Evolutionary conservation across 768 basidiomycete genomes (phyloP), one percentile per base, ranked within the genome.

Genomic region (Gymnopilus dilepis): DNA sequence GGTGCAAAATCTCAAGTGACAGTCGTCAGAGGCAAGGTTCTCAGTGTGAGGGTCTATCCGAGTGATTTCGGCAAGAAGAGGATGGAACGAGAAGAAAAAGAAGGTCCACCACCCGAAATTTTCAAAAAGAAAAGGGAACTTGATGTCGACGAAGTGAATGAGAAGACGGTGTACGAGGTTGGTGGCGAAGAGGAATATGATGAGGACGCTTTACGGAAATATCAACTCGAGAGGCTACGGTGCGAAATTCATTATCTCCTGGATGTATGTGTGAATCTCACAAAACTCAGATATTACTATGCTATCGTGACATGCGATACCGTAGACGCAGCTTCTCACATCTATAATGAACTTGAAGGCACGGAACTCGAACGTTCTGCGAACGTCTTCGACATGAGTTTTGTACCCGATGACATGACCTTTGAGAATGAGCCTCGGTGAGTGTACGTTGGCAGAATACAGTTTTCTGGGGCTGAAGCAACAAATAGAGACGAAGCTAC

Each of bases 281-380:
- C 38, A 6, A 61, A 59, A 38, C 15, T 56, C 70, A 97, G 95
- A 60, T 99, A 98, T 73, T 97, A 93, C 71, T 99, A 98, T 76
- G 97, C 97, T 13, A 84, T 99, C 56, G 88, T 94, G 2, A 91
- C 92, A 54, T 99, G 94, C 75, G 91, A 96, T 68, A 82, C 89
- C 1, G 79, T 85, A 9, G 82, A 87, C 33, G 83, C 95, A 4
- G 94, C 96, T 8, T 79, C 84, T 2, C 89, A 95, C 70, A 86
- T 96, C 30, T 91, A 90, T 70, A 75, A 82, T 31, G 95, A 99
- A 72, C 83, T 98, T 24, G 92, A 98, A 65, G 95, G 95, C 15
- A 93, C 97, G 2, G 97, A 99, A 73, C 84, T 99, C 15, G 97
- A 99, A 74, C 88, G 95, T 30, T 97, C 97, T 1, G 97, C 97